Conservation (phyloP, 768 basidiomycete species). For the Tricholoma sp. region DNA sequence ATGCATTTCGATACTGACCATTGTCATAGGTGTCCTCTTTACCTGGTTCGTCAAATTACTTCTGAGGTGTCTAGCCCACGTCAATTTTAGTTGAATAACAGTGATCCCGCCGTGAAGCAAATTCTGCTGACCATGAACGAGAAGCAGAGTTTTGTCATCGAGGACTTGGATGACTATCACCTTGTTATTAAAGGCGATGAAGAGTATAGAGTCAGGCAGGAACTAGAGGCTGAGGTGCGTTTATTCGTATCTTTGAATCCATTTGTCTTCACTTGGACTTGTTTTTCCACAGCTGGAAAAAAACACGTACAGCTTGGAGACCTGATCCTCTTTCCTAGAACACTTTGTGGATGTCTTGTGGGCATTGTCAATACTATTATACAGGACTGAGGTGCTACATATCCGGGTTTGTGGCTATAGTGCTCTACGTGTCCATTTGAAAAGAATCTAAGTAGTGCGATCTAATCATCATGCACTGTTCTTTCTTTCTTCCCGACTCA, state of each 20-base stretch:
- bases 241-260: conserved; percentile 1
- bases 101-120: conserved; percentile 88
- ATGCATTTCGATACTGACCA: background rate
- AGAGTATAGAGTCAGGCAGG: conserved; percentile 65
- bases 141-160: conserved; percentile 74
- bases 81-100: conserved; percentile 20
- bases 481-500: background rate
- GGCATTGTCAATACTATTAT: background rate
- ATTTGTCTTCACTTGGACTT: background rate
- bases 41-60: conserved; percentile 60
- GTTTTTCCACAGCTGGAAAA: conserved; percentile 61
- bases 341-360: background rate
- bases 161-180: conserved; percentile 82
- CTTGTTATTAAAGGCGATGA: conserved; percentile 80
- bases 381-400: background rate
- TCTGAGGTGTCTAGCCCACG: background rate
- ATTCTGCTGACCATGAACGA: conserved; percentile 82
- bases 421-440: background rate
- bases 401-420: background rate
- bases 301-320: conserved; percentile 76
- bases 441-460: background rate
- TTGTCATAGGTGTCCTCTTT: conserved; percentile 52
- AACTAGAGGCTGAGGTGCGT: conserved; percentile 73
- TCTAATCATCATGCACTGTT: background rate
- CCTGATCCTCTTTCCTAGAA: conserved; percentile 4